phyloP scores from a whole-genome alignment of 805 yeast species.

The Starmera pachycereana region DNA sequence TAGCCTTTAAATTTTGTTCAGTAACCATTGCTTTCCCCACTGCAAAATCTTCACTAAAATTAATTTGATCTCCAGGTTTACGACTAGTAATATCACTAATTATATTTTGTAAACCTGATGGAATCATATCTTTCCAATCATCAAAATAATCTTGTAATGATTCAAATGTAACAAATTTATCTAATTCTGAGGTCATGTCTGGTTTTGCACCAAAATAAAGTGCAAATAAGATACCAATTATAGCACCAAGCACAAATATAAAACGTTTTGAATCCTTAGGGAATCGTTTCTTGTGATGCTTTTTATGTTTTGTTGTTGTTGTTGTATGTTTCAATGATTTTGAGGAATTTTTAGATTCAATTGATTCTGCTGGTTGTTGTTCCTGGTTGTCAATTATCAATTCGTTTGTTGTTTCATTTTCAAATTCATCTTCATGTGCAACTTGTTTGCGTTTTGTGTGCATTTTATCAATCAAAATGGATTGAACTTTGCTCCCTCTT shows the following conservation, averaged over 20 bases:
- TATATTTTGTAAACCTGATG: constrained; percentile 49
- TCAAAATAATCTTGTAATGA: constrained; percentile 46
- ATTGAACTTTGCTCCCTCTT: no score
- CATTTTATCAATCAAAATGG: no score
- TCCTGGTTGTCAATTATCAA: background rate
- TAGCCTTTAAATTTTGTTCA: constrained; percentile 40
- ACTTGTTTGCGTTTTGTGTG: no score
- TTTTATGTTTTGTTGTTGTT: background rate
- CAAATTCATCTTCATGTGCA: no score
- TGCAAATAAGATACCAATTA: constrained; percentile 60
- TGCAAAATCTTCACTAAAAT: constrained; percentile 74
- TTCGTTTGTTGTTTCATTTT: background rate
- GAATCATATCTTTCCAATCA: constrained; percentile 70
- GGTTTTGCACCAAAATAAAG: constrained; percentile 43
- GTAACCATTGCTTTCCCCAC: constrained; percentile 61
- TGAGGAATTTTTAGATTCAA: background rate
- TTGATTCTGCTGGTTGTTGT: background rate
- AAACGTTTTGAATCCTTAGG: constrained; percentile 43
- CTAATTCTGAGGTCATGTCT: constrained; percentile 34
- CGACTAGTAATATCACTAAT: constrained; percentile 39
- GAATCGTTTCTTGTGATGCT: constrained; percentile 2
- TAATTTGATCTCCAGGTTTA: constrained; percentile 18
- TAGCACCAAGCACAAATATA: constrained; percentile 59
- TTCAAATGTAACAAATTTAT: constrained; percentile 45
- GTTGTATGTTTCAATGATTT: background rate